These are phyloP conservation scores for Acorus gramineus DNA, from an alignment of 106 monocot species.

Conservation along the genomic window DNA sequence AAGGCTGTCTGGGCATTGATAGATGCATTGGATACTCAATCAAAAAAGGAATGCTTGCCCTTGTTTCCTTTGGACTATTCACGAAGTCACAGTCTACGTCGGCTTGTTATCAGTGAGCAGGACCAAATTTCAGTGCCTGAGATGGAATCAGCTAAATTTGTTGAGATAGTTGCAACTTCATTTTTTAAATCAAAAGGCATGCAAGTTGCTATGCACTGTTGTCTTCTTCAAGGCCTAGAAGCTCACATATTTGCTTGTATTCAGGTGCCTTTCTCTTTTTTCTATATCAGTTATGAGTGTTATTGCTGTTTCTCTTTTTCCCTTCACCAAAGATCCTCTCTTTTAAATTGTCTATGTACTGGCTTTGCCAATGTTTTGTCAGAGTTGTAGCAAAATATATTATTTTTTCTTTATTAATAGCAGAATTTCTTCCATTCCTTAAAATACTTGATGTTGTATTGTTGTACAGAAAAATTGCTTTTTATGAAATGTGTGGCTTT, in stretches of 20 bases:
- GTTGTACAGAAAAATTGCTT: too few relatives aligned
- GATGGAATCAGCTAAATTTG: slow-evolving; percentile 26
- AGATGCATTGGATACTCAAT: slow-evolving; percentile 61
- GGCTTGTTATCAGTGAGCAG: slow-evolving; percentile 4
- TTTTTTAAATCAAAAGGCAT: slow-evolving; percentile 64
- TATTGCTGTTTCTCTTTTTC: too few relatives aligned
- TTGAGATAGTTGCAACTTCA: slow-evolving; percentile 36
- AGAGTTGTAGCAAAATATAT: too few relatives aligned
- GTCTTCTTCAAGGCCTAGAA: slow-evolving; percentile 91
- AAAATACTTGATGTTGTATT: too few relatives aligned
- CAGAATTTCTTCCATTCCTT: too few relatives aligned
- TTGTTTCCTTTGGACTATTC: slow-evolving; percentile 53
- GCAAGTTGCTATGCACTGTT: slow-evolving; percentile 73
- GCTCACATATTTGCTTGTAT: slow-evolving; percentile 74
- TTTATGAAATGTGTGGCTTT: too few relatives aligned
- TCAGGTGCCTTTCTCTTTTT: slow-evolving; percentile 39
- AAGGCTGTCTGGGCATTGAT: slow-evolving; percentile 79
- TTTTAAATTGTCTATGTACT: too few relatives aligned
- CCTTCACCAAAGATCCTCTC: too few relatives aligned
- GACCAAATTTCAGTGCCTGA: slow-evolving; percentile 18
- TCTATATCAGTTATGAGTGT: not conserved
- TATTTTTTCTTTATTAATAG: too few relatives aligned
- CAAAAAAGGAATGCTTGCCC: slow-evolving; percentile 16
- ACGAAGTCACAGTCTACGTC: slow-evolving; percentile 6
- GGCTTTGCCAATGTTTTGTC: too few relatives aligned